A percentile compares a stretch with the other conserved stretches of the same genome.
Evolutionary conservation across 163 green algal genomes (phyloP).

Genomic region (Picocystis sp.): DNA sequence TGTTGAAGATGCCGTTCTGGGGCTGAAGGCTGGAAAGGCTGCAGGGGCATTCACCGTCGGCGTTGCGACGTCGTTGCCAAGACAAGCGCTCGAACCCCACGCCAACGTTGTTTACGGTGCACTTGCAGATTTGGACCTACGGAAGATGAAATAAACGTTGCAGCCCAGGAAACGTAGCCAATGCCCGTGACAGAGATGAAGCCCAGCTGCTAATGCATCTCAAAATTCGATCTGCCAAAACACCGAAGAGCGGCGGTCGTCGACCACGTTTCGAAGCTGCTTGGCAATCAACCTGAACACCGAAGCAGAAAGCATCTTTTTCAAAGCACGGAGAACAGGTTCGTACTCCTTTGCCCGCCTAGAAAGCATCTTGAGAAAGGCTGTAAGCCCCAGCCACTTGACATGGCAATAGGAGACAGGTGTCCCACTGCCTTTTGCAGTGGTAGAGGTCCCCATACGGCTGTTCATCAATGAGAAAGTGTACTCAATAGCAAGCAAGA

Average conservation of each 20-base stretch:
- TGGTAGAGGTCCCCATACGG: slow-evolving; percentile 6
- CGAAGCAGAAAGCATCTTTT: slow-evolving; percentile 13
- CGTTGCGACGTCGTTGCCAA: slow-evolving; percentile 43
- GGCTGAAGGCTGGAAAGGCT: slow-evolving; percentile 30
- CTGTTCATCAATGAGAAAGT: slow-evolving; percentile 19
- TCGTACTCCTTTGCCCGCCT: slow-evolving; percentile 24
- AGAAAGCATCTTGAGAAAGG: slow-evolving; percentile 38
- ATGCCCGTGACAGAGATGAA: too few relatives aligned
- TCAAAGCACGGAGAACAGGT: slow-evolving; percentile 24
- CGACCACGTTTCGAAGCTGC: slow-evolving; percentile 20
- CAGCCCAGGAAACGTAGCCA: too few relatives aligned
- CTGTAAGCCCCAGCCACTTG: slow-evolving; percentile 43
- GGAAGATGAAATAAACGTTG: too few relatives aligned
- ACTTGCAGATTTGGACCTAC: slow-evolving; percentile 15
- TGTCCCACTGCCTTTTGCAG: slow-evolving; percentile 7
- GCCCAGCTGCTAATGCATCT: too few relatives aligned
- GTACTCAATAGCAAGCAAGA: slow-evolving; percentile 31
- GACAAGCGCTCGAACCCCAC: slow-evolving; percentile 20
- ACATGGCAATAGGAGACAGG: slow-evolving; percentile 40
- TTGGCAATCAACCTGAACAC: slow-evolving; percentile 13
- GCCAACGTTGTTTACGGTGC: slow-evolving; percentile 28
- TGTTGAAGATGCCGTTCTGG: slow-evolving; percentile 46
- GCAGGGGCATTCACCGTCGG: slow-evolving; percentile 36
- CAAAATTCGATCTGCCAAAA: slow-evolving; percentile 13
- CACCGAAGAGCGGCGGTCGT: slow-evolving; percentile 14